Percentiles rank a stretch among this genome's conserved stretches.
phyloP scores from a whole-genome alignment of 139 green algal species.

The Eudorina sp. region DNA sequence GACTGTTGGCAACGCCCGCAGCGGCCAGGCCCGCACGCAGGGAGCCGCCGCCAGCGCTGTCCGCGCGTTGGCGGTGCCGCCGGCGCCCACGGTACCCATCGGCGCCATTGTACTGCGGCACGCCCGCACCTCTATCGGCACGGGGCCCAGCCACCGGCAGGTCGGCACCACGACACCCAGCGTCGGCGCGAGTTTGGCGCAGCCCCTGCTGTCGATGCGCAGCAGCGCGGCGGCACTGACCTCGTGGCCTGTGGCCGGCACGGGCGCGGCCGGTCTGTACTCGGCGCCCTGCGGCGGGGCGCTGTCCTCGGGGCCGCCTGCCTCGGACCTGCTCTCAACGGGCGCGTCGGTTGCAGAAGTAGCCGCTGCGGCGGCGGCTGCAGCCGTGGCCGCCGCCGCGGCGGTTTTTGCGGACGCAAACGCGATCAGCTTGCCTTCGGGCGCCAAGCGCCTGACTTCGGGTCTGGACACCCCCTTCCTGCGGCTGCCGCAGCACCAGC shows the following conservation, averaged over 20 bases:
- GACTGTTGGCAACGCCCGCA: neutral
- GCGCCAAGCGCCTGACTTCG: neutral
- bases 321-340: neutral
- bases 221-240: neutral
- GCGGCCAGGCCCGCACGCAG: too few species aligned
- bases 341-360: too few species aligned
- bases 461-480: neutral
- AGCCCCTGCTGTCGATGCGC: neutral
- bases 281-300: neutral
- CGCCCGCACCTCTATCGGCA: conserved; percentile 1
- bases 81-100: too few species aligned
- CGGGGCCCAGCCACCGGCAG: neutral
- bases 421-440: neutral
- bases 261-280: neutral
- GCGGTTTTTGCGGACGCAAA: neutral
- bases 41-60: too few species aligned
- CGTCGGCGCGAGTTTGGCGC: neutral
- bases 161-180: neutral
- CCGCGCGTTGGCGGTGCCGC: too few species aligned
- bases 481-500: neutral
- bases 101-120: conserved; percentile 3
- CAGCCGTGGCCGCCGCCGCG: too few species aligned
- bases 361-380: too few species aligned
- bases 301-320: neutral
- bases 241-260: neutral